These are phyloP conservation scores for Mycosphaerella arachidis DNA, from an alignment of 2,329 filamentous ascomycete genomes.

Conservation along the genomic window DNA sequence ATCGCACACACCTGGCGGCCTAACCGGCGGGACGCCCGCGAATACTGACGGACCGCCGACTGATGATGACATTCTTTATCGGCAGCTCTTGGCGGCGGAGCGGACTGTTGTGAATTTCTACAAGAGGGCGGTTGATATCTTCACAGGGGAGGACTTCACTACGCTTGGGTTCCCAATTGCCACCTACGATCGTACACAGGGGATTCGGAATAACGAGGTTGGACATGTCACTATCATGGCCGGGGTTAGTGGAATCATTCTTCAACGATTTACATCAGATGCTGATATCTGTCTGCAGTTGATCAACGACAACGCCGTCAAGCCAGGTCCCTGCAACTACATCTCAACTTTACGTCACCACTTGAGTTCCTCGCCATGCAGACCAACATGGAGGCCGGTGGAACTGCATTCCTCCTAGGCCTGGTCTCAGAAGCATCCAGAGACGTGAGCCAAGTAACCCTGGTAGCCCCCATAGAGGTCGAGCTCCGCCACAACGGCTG, in stretches of 20 bases:
- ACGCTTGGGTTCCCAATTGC: neutral
- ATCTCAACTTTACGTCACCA: neutral
- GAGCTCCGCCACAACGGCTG: constrained; percentile 1
- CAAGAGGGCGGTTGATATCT: neutral
- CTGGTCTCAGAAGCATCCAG: neutral
- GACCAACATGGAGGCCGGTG: constrained; percentile 1
- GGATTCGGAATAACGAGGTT: constrained; percentile 2
- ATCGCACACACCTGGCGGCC: neutral
- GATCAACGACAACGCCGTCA: neutral
- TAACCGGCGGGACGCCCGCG: neutral
- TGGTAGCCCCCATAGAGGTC: neutral
- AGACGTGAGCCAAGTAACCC: neutral
- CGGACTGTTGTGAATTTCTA: constrained; percentile 2
- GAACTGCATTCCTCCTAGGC: neutral
- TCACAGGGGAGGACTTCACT: neutral
- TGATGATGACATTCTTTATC: neutral
- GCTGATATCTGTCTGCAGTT: constrained; percentile 22
- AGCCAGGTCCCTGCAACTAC: neutral
- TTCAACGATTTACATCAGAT: constrained; percentile 32
- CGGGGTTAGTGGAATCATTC: neutral
- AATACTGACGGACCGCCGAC: neutral
- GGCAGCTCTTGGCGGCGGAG: neutral
- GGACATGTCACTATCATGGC: constrained; percentile 1
- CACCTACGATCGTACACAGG: neutral
- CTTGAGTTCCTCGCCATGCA: neutral